Base-by-base conservation (phyloP, 169 alveolate species). In the Plasmodium vinckei region DNA sequence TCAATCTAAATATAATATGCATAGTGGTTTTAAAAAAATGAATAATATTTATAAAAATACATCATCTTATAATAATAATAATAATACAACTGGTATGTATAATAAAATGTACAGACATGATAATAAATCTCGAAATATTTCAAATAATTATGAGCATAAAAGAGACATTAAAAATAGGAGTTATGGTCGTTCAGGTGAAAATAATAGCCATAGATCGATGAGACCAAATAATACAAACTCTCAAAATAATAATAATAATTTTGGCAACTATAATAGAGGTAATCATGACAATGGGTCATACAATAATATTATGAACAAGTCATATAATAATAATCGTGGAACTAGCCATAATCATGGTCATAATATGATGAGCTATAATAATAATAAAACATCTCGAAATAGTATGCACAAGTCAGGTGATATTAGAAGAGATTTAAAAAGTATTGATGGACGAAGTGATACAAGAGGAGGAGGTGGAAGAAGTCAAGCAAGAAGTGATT, bases 81-180 rank as follows among this genome's bases (percentile, higher is more conserved):
- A 25, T 39, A 59, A 9, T 44, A 10, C 57, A n/a, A 19, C 12
- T 23, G n/a, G 33, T 21, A 46, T 15, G 17, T 68, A 59, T 6
- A 75, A 75, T 13, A 75, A 56, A 57, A 12, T 51, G 2, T 63
- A 54, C 23, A 21, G 77, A 12, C 61, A 54, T 61, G 88, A 75
- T 0, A 73, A 75, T 0, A 73, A 73, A 46, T 42, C 54, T 5
- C 46, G 61, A 54, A 46, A 49, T 15, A 25, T 54, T 21, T 23
- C 21, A 51, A 63, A 60, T n/a, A 57, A 51, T 27, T 56, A 75
- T 75, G 70, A 75, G 1, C 17, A 42, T 49, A 75, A 68, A 44
- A 75, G 72, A 53, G 88, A 75, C 13, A 68, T 61, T 9, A 75
- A 63, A 42, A 54, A 67, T 12, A 13, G 15, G 39, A 75, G 51